A percentile compares a stretch with the other conserved stretches of the same genome.
Evolutionary conservation across 2,329 filamentous ascomycete species (phyloP).

Genomic region (Claviceps sp.): DNA sequence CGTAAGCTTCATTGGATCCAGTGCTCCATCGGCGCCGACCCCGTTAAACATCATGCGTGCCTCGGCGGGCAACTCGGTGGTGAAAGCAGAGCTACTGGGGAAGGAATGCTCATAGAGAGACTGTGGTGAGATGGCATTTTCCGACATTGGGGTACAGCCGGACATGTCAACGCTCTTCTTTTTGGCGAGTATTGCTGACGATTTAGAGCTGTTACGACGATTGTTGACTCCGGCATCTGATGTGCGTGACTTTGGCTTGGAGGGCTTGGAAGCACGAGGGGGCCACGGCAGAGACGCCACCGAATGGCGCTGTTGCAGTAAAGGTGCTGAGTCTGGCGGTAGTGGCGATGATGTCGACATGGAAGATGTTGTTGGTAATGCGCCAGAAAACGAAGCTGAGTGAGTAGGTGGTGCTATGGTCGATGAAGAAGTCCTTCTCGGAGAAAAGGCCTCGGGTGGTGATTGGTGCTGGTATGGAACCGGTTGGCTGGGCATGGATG

Average conservation of each 20-base stretch:
- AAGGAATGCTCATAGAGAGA: constrained; percentile 6
- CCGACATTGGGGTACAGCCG: background rate
- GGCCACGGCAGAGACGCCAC: background rate
- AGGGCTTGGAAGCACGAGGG: background rate
- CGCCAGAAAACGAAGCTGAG: background rate
- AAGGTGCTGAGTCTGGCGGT: background rate
- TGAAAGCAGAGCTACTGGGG: constrained; percentile 23
- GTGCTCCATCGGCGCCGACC: constrained; percentile 16
- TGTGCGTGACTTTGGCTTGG: background rate
- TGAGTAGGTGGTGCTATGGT: background rate
- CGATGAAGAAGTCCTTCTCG: background rate
- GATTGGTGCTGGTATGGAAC: constrained; percentile 1
- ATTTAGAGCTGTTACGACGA: constrained; percentile 3
- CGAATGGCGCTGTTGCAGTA: background rate
- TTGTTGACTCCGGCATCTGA: background rate
- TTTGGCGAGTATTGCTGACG: background rate
- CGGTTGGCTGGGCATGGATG: constrained; percentile 1
- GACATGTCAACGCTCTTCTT: background rate
- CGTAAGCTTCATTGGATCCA: constrained; percentile 2
- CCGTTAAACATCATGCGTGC: constrained; percentile 26
- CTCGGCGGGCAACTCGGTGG: constrained; percentile 27
- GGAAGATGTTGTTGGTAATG: background rate
- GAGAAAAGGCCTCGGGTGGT: constrained; percentile 1
- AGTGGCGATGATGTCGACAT: background rate
- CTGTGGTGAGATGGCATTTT: constrained; percentile 9